Evolutionary conservation across 2,329 filamentous ascomycete species (phyloP).

Genomic region (Arthroderma uncinatum): DNA sequence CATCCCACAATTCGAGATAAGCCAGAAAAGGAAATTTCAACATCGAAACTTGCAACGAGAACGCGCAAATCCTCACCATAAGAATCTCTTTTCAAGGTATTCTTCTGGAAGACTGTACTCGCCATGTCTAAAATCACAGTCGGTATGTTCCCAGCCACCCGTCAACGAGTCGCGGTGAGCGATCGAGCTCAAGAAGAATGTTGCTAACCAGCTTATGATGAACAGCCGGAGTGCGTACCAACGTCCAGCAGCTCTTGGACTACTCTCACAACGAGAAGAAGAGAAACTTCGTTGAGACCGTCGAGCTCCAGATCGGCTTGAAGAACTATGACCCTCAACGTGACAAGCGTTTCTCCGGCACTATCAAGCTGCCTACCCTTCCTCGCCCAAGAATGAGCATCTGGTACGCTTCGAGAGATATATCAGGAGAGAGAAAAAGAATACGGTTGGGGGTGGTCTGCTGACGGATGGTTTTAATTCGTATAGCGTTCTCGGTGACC

Average conservation of each 20-base stretch:
- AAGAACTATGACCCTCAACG: conserved; percentile 99
- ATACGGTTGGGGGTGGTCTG: background rate
- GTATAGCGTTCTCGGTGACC: conserved; percentile 66
- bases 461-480: conserved; percentile 12
- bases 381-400: conserved; percentile 85
- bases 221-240: conserved; percentile 80
- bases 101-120: conserved; percentile 77
- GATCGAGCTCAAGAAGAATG: background rate
- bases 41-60: conserved; percentile 10
- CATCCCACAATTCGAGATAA: conserved; percentile 9
- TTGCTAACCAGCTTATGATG: conserved; percentile 6
- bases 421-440: background rate
- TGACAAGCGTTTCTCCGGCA: conserved; percentile 99
- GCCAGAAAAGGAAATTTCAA: background rate
- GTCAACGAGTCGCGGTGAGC: background rate
- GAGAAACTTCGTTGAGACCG: conserved; percentile 94
- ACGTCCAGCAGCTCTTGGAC: conserved; percentile 86
- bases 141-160: conserved; percentile 31
- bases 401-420: conserved; percentile 45
- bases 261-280: conserved; percentile 96
- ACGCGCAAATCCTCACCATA: conserved; percentile 58
- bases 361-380: conserved; percentile 85
- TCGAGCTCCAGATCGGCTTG: conserved; percentile 73
- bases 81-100: conserved; percentile 41
- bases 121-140: conserved; percentile 50